Conservation (phyloP, 352 stramenopile genomes). For the Phytophthora crassamura region DNA sequence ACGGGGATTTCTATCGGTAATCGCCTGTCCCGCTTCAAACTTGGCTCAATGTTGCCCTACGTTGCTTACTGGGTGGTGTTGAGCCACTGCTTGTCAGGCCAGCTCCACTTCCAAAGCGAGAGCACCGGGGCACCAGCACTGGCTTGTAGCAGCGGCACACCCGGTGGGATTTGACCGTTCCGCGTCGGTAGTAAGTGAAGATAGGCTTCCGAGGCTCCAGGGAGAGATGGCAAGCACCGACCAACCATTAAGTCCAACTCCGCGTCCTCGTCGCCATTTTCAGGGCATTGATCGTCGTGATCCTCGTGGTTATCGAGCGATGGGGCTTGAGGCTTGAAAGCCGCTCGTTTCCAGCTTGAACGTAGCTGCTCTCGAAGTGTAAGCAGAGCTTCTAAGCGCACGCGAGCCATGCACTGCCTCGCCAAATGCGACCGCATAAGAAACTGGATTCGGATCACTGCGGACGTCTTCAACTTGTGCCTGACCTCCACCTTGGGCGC, state of each 20-base stretch:
- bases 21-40: background rate
- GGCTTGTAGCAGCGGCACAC: constrained; percentile 26
- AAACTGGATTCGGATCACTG: constrained; percentile 27
- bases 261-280: constrained; percentile 17
- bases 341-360: constrained; percentile 8
- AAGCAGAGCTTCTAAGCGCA: constrained; percentile 6
- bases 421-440: constrained; percentile 17
- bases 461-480: background rate
- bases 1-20: background rate
- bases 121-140: constrained; percentile 27
- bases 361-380: constrained; percentile 26
- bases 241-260: constrained; percentile 11
- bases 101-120: constrained; percentile 42
- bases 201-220: constrained; percentile 19
- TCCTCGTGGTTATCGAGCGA: background rate
- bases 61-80: constrained; percentile 18
- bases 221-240: background rate
- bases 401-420: constrained; percentile 6
- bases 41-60: background rate
- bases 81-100: constrained; percentile 26
- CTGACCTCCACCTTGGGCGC: constrained; percentile 14
- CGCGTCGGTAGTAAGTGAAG: constrained; percentile 29
- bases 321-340: background rate
- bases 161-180: constrained; percentile 35
- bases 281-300: background rate